Conservation (phyloP, 305 asterid species). For the Fraxinus sp. region DNA sequence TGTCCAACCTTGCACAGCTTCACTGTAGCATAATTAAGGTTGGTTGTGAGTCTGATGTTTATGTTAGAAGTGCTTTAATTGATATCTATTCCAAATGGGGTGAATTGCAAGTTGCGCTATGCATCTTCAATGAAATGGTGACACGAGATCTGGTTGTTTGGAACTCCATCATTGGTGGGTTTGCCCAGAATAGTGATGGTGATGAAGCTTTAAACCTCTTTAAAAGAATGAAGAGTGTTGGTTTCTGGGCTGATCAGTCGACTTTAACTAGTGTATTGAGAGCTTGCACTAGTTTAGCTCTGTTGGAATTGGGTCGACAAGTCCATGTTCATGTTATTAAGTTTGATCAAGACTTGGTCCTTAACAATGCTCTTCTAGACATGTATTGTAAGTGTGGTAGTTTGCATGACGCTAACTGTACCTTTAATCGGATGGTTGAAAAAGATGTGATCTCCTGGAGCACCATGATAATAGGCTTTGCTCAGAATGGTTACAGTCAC, state of each 20-base stretch:
- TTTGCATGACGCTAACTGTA: conserved; percentile 50
- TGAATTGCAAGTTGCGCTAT: conserved; percentile 37
- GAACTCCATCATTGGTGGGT: conserved; percentile 78
- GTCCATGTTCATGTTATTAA: conserved; percentile 69
- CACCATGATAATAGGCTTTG: conserved; percentile 79
- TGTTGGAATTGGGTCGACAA: conserved; percentile 71
- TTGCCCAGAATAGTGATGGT: conserved; percentile 72
- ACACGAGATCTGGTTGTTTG: conserved; percentile 69
- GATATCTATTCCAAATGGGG: conserved; percentile 65
- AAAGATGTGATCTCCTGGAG: conserved; percentile 91
- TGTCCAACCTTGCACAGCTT: conserved; percentile 41
- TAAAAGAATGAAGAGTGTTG: conserved; percentile 61
- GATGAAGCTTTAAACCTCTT: conserved; percentile 62
- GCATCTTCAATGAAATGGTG: conserved; percentile 54
- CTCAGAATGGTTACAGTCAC: conserved; percentile 70
- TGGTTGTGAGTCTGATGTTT: conserved; percentile 69
- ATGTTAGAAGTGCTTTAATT: conserved; percentile 71
- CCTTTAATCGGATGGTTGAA: conserved; percentile 51
- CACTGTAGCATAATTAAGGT: conserved; percentile 60
- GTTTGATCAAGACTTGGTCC: conserved; percentile 59
- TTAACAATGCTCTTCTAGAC: conserved; percentile 71
- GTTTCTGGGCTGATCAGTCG: conserved; percentile 54
- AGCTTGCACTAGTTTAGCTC: conserved; percentile 73
- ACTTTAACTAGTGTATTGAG: conserved; percentile 70
- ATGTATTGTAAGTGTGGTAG: conserved; percentile 84